Conservation (phyloP, 2,329 filamentous ascomycete species). For the Westerdykella ornata region DNA sequence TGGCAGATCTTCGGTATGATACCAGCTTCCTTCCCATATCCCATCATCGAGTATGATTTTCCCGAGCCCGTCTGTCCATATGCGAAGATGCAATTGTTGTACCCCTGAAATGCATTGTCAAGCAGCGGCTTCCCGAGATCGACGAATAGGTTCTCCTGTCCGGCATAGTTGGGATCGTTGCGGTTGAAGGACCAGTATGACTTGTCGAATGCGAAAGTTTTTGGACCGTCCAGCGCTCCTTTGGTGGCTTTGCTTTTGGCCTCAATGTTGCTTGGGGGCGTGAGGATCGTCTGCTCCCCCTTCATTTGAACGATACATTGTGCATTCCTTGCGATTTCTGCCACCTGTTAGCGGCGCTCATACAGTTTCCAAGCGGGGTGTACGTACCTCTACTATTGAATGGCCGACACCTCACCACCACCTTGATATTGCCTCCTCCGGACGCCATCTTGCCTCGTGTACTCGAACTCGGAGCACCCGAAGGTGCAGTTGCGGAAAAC, state of each 20-base stretch:
- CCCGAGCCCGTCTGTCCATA: slow-evolving; percentile 98
- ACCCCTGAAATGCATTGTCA: slow-evolving; percentile 96
- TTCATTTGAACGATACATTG: slow-evolving; percentile 99
- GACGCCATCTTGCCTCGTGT: slow-evolving; percentile 50
- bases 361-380: neutral
- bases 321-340: slow-evolving; percentile 83
- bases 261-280: slow-evolving; percentile 56
- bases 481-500: neutral
- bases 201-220: slow-evolving; percentile 90
- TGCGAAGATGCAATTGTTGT: slow-evolving; percentile 99
- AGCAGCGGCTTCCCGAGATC: slow-evolving; percentile 85
- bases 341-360: slow-evolving; percentile 13
- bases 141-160: slow-evolving; percentile 79
- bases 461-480: slow-evolving; percentile 3
- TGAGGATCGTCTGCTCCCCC: slow-evolving; percentile 80
- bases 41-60: slow-evolving; percentile 99
- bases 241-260: slow-evolving; percentile 61
- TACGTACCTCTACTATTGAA: slow-evolving; percentile 85
- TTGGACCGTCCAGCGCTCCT: slow-evolving; percentile 57
- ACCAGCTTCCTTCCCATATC: slow-evolving; percentile 89
- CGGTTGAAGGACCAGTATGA: slow-evolving; percentile 98
- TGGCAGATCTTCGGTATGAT: slow-evolving; percentile 97
- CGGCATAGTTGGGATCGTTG: slow-evolving; percentile 72
- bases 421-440: slow-evolving; percentile 96
- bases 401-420: slow-evolving; percentile 91